Evolutionary conservation across 2,329 filamentous ascomycete species (phyloP).

Genomic region (Zymoseptoria crescenta): DNA sequence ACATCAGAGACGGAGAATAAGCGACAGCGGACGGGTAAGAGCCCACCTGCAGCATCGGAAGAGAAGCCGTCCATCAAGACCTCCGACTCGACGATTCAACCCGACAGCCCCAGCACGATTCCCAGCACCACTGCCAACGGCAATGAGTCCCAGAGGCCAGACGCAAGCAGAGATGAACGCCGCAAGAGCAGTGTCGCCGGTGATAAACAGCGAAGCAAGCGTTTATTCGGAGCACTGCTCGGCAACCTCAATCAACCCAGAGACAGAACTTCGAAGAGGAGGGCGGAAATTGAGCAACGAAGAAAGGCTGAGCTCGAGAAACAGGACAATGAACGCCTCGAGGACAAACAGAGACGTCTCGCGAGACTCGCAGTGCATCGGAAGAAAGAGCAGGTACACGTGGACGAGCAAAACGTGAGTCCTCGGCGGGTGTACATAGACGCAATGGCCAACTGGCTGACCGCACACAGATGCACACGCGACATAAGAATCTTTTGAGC

Average conservation of each 20-base stretch:
- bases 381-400: constrained; percentile 61
- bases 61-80: constrained; percentile 1
- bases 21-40: constrained; percentile 25
- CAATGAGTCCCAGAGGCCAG: constrained; percentile 4
- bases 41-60: constrained; percentile 14
- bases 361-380: constrained; percentile 46
- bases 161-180: constrained; percentile 9
- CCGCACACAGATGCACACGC: constrained; percentile 58
- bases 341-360: constrained; percentile 56
- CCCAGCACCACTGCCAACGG: background rate
- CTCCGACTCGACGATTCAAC: constrained; percentile 5
- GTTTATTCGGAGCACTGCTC: constrained; percentile 64
- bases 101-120: background rate
- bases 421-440: background rate
- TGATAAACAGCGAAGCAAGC: constrained; percentile 75
- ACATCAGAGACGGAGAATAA: constrained; percentile 21
- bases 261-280: constrained; percentile 57
- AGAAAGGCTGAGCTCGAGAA: constrained; percentile 57
- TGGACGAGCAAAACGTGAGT: constrained; percentile 70
- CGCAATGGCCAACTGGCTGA: background rate
- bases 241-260: constrained; percentile 42
- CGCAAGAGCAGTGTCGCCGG: constrained; percentile 38
- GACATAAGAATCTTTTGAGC: constrained; percentile 64
- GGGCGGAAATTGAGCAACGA: constrained; percentile 79
- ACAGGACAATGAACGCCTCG: constrained; percentile 64